Base-by-base conservation (phyloP, 441 rosid genomes). In the Corymbia calophylla region DNA sequence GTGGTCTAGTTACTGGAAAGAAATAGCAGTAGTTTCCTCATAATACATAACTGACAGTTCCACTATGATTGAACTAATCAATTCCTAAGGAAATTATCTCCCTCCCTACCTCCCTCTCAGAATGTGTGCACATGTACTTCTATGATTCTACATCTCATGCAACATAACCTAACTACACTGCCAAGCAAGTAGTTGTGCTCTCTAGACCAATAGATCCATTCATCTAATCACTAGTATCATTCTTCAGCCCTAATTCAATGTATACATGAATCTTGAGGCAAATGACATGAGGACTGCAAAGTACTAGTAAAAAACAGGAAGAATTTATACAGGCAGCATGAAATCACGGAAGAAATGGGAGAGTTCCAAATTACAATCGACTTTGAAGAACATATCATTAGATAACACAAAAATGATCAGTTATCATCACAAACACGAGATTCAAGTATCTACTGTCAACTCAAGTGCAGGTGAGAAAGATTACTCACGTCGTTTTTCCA, bases 401-500 rank as follows among this genome's bases (percentile, higher is more conserved):
- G 84, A 8, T 47, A 23, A 47, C 25, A 77, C 84, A 39, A 44
- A 77, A 77, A 47, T 23, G 84, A 77, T 44, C 18, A 23, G 84
- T 44, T 23, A 44, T 77, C 84, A 77, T 77, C 53, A 77, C 53
- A 77, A 44, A 44, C n/a, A 23, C 84, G 13, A 77, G n/a, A 73
- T 11, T 77, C 53, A 4, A 77, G 18, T 35, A 51, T 7, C 32
- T 64, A 47, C 1, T 9, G 15, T n/a, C 8, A 88, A 55, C 87
- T 51, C 58, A 47, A 68, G 73, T 53, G 66, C 9, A 88, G 56
- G n/a, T 23, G 51, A 91, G 47, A 87, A 31, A 90, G 21, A 55
- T 53, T 54, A 93, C 99, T 96, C 92, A 98, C 99, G 99, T 97
- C 29, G 93, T 96, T 93, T 96, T 97, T 21, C 99, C 99, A 90